Base-by-base conservation (phyloP, 306 rosid species). In the Echinosophora koreensis region DNA sequence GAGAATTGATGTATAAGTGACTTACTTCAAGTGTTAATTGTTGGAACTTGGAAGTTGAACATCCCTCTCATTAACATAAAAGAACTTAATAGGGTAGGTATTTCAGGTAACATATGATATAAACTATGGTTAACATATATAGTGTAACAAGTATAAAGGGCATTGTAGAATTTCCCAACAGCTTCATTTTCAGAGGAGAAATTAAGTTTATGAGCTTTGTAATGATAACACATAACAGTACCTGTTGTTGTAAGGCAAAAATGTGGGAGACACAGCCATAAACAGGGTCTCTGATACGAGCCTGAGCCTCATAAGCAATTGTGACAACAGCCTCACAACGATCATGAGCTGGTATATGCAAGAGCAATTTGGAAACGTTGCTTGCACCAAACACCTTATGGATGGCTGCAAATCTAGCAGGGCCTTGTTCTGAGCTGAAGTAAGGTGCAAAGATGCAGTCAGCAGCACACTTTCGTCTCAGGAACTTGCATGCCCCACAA, bases 401-500 rank as follows among this genome's bases (percentile, higher is more conserved):
- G 3, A 96, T 93, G 59, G 98, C 98, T n/a, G 98, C 98, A 73
- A 96, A 96, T 52, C 94, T 77, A 0, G 97, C 94, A 8, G 97
- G 89, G 1, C 98, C 97, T 84, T 89, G 97, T 44, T 96, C 99
- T 0, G 92, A 88, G 86, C 93, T 87, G 58, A 96, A 96, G 54
- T 96, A 96, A 3, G 99, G 99, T 5, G 98, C 99, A 80, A 96
- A 96, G 27, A 96, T 77, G 75, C 98, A 96, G 3, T 96, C 99
- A 4, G 87, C 13, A 1, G 96, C 93, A 46, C 99, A 96, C 85
- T 93, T 96, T 52, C 99, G 56, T 72, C 99, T 55, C 1, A 96
- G 94, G 77, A 92, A 96, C 84, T 96, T 96, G 92, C 99, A 96
- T 61, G 99, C 99, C 15, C 99, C 99, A 32, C 99, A 96, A 38